Evolutionary conservation across 805 yeast genomes (phyloP), one percentile per base, ranked within the genome.

Genomic region (Debaryomyces prosopidis): DNA sequence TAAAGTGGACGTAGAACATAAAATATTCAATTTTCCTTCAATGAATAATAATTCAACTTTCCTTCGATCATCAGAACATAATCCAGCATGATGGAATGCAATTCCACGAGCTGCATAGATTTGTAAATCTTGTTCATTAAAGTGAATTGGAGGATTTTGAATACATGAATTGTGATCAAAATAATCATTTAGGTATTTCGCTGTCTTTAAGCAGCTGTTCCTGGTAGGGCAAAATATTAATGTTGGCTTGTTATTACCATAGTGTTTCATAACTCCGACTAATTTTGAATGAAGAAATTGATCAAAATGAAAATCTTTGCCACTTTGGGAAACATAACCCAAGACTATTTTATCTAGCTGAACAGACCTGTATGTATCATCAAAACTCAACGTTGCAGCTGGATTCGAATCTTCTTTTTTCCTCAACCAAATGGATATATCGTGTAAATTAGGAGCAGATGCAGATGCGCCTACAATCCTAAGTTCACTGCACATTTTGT

Each of bases 61-160:
- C 11, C 50, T 58, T 40, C 85, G 60, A 53, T 82, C 86, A 2
- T 62, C 64, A 39, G 63, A 53, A 2, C 77, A 62, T 36, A 81
- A 59, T 1, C 86, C 86, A 3, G 85, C 86, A 60, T 81, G 83
- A 50, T 82, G 86, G 51, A 65, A 79, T 0, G 78, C 81, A 31
- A 82, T 63, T 0, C 83, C 82, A 5, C 49, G 45, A 4, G 38
- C 33, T 1, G 55, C 46, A 12, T 64, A 18, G 1, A 46, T 57
- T 1, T 23, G 16, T n/a, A 73, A 45, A 4, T 65, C 62, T 47
- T 55, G 58, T 18, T 71, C 70, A 39, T 54, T 49, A 4, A 58
- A 43, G 7, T 12, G 16, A 30, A n/a, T 40, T 35, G 8, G 14
- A n/a, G 16, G 6, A 12, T 30, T 30, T 30, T 4, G 16, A 14